Percentiles rank a stretch among this genome's conserved stretches.
phyloP scores from a whole-genome alignment of 208 protist species.

The Crithidia bombi region DNA sequence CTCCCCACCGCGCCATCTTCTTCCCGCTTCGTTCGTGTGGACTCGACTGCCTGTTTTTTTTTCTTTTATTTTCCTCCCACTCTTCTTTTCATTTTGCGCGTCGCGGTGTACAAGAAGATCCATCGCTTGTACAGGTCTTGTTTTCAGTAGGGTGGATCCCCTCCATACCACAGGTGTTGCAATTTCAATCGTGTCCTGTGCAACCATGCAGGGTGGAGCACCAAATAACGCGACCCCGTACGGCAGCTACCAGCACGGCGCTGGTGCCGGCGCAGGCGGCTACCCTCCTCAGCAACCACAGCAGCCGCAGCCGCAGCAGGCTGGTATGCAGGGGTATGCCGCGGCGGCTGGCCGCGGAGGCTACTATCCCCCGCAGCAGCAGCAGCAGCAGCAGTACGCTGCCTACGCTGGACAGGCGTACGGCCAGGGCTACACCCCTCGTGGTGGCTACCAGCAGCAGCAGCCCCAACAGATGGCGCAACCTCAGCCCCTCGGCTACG shows the following conservation, averaged over 20 bases:
- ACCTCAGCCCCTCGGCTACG: too few relatives aligned
- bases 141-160: too few relatives aligned
- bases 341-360: slow-evolving; percentile 12
- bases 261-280: slow-evolving; percentile 16
- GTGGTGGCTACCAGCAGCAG: slow-evolving; percentile 31
- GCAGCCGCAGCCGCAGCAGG: slow-evolving; percentile 4
- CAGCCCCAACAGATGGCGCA: slow-evolving; percentile 21
- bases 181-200: too few relatives aligned
- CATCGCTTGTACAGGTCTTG: too few relatives aligned
- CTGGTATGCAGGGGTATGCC: neutral
- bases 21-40: too few relatives aligned
- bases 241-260: slow-evolving; percentile 32
- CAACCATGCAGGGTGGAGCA: slow-evolving; percentile 34
- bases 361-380: slow-evolving; percentile 34
- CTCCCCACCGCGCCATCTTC: too few relatives aligned
- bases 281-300: slow-evolving; percentile 36
- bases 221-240: slow-evolving; percentile 32
- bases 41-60: neutral
- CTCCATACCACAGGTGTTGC: too few relatives aligned
- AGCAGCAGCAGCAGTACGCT: slow-evolving; percentile 32
- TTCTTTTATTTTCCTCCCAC: neutral
- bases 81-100: neutral
- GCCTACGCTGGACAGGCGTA: slow-evolving; percentile 23
- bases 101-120: too few relatives aligned
- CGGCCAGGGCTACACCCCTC: slow-evolving; percentile 1